phyloP scores from a whole-genome alignment of 495 filamentous ascomycete genomes.

The Podospora fimiseda region DNA sequence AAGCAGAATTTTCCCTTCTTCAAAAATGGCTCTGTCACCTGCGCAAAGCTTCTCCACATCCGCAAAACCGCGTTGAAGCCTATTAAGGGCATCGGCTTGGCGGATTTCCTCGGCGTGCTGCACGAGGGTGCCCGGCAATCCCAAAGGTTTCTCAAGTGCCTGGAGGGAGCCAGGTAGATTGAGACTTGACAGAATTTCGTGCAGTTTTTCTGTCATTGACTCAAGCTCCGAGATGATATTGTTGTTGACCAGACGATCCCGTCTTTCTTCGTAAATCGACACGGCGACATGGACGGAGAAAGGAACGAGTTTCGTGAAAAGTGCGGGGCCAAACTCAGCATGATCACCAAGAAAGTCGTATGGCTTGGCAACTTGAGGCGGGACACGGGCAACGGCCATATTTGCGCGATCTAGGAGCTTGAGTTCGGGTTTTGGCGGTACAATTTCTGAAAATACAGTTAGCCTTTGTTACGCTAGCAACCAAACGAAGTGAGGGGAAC shows the following conservation, averaged over 20 bases:
- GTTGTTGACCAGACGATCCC: slow-evolving; percentile 81
- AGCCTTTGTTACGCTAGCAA: background rate
- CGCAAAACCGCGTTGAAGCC: slow-evolving; percentile 67
- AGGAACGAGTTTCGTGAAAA: slow-evolving; percentile 89
- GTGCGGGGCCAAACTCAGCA: slow-evolving; percentile 68
- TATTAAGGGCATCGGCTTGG: slow-evolving; percentile 79
- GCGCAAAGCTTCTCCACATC: slow-evolving; percentile 81
- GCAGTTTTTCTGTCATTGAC: slow-evolving; percentile 67
- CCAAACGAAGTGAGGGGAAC: slow-evolving; percentile 28
- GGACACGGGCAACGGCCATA: slow-evolving; percentile 77
- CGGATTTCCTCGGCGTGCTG: slow-evolving; percentile 92
- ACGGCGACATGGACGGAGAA: slow-evolving; percentile 94
- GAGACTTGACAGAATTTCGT: slow-evolving; percentile 73
- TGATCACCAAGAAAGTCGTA: slow-evolving; percentile 72
- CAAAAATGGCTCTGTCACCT: slow-evolving; percentile 66
- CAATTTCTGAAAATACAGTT: slow-evolving; percentile 46
- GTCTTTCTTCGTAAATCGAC: slow-evolving; percentile 87
- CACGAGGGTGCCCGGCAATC: slow-evolving; percentile 74
- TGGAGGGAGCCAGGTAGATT: slow-evolving; percentile 92
- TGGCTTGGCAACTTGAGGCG: slow-evolving; percentile 76
- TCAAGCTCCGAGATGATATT: slow-evolving; percentile 81
- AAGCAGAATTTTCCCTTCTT: slow-evolving; percentile 73
- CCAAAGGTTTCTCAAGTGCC: slow-evolving; percentile 89
- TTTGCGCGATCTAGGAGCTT: slow-evolving; percentile 76
- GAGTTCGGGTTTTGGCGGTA: slow-evolving; percentile 84